Evolutionary conservation across 768 basidiomycete species (phyloP), one percentile per base, ranked within the genome.

Genomic region (Nevesoporus exiguus): DNA sequence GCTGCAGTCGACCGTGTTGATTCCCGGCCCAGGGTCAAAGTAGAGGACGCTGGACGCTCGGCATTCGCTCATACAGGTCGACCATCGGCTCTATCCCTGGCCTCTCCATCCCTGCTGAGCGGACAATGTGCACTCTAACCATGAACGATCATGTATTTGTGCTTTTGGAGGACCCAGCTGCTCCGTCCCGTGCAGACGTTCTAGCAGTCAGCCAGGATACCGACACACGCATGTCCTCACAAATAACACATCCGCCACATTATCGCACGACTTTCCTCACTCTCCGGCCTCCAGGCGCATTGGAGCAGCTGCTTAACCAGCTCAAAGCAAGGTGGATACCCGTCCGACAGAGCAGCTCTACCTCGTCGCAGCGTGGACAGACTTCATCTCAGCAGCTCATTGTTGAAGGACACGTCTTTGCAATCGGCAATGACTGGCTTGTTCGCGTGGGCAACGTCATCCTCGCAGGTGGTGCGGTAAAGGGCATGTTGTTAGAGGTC

Each of bases 401-500:
- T 17, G 81, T 93, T 29, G 90, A 92, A 49, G 90, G 89, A 0
- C 72, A 78, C 49, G 76, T 88, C n/a, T 91, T 83, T 64, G 70
- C 81, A 17, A 88, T 93, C 49, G 90, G 90, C 1, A 85, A 74
- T 33, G 90, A 93, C 66, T 93, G 90, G 87, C 71, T 91, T 17
- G 85, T 93, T 9, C 79, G 90, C 15, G 82, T 84, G 31, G 90
- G 90, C 9, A 89, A 89, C 67, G 89, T 93, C 34, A 78, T 82
- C 40, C 73, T 90, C 19, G 80, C 86, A 21, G 88, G 88, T 21
- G 88, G 89, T 30, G 81, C 81, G 7, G 76, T 87, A 4, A 89
- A 84, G 63, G 90, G 90, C n/a, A 89, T 93, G 86, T 75, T 93
- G 37, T 74, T 93, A 25, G 90, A 93, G 82, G 90, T 88, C 54